These are phyloP conservation scores for Ilex paraguariensis DNA, from an alignment of 305 asterid genomes.

Conservation along the genomic window DNA sequence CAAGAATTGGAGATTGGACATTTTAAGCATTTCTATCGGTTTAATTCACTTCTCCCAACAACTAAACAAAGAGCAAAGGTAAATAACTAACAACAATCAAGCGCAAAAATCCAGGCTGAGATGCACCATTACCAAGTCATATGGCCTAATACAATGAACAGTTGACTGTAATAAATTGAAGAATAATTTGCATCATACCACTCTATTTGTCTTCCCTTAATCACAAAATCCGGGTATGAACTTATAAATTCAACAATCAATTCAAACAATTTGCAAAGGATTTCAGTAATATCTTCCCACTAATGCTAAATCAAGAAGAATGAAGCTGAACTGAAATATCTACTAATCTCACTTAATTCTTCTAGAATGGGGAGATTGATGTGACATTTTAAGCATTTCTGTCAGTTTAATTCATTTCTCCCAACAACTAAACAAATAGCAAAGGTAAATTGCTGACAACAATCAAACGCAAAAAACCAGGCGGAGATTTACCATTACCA, in stretches of 20 bases:
- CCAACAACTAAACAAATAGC: not conserved
- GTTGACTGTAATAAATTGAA: not conserved
- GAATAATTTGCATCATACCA: conserved; percentile 23
- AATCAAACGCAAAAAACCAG: not conserved
- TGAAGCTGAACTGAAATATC: no score
- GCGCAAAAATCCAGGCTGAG: not conserved
- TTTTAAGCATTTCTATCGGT: not conserved
- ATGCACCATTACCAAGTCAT: not conserved
- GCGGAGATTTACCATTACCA: not conserved
- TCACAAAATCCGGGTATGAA: not conserved
- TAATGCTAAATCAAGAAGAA: no score
- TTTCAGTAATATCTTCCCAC: no score
- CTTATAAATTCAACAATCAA: no score
- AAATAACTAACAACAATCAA: not conserved
- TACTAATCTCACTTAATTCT: no score
- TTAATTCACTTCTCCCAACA: not conserved
- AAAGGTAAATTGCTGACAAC: not conserved
- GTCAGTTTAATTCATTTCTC: not conserved
- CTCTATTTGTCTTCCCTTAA: conserved; percentile 78
- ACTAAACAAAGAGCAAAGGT: not conserved
- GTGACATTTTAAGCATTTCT: not conserved
- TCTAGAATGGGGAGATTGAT: no score
- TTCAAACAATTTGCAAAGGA: no score
- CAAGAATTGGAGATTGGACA: no score
- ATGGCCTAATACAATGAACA: not conserved